These are phyloP conservation scores for Eragrostis tef DNA, from an alignment of 202 grass and related monocot genomes.

Conservation along the genomic window DNA sequence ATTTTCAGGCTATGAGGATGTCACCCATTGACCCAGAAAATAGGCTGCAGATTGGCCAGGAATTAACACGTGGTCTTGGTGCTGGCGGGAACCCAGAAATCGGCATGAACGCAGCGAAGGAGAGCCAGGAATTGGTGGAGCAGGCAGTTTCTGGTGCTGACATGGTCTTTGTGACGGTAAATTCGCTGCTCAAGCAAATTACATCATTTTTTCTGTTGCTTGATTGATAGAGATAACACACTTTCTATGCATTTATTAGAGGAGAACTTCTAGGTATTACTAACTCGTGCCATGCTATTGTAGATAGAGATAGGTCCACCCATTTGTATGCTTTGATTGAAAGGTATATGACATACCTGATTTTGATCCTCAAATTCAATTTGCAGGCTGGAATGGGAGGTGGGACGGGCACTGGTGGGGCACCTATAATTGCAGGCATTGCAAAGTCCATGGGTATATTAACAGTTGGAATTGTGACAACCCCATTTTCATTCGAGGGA, in stretches of 20 bases:
- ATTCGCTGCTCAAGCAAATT: slow-evolving; percentile 4
- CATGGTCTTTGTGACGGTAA: slow-evolving; percentile 97
- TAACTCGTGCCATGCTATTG: not conserved
- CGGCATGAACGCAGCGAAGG: slow-evolving; percentile 88
- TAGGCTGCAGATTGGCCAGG: slow-evolving; percentile 80
- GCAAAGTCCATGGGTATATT: slow-evolving; percentile 93
- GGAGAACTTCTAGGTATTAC: not conserved
- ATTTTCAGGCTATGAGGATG: slow-evolving; percentile 95
- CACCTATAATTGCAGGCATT: slow-evolving; percentile 82
- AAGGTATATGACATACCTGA: not conserved
- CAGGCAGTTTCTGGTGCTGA: slow-evolving; percentile 74
- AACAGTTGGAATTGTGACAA: slow-evolving; percentile 93
- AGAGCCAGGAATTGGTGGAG: slow-evolving; percentile 85
- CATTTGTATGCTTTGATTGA: slow-evolving; percentile 12
- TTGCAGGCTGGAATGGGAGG: slow-evolving; percentile 95
- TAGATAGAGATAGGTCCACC: too few species aligned
- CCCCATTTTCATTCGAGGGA: slow-evolving; percentile 94
- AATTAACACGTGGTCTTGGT: slow-evolving; percentile 88
- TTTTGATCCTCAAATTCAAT: slow-evolving; percentile 15
- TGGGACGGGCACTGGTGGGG: slow-evolving; percentile 87
- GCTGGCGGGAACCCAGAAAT: slow-evolving; percentile 95
- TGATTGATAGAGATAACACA: not conserved
- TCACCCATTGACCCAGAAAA: slow-evolving; percentile 76
- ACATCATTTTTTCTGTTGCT: slow-evolving; percentile 15
- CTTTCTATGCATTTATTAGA: not conserved